A percentile compares a stretch with the other conserved stretches of the same genome.
Conservation (phyloP, 768 basidiomycete genomes). For the Vararia minispora region DNA sequence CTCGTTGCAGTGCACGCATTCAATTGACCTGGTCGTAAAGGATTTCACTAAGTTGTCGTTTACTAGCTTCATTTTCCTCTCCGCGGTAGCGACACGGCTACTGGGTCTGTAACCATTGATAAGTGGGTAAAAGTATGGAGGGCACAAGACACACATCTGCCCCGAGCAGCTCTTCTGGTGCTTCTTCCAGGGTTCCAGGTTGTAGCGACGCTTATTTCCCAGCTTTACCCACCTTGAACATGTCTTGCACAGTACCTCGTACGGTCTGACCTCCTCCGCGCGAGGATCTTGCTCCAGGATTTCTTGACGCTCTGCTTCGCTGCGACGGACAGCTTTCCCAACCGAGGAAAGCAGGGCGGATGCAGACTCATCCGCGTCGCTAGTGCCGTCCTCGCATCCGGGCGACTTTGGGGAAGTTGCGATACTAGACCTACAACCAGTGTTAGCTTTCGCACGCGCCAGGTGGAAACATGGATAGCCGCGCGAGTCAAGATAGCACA, state of each 20-base stretch:
- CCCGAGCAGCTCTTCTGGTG: constrained; percentile 41
- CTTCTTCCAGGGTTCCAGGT: constrained; percentile 37
- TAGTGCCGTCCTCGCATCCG: constrained; percentile 9
- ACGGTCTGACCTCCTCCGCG: constrained; percentile 35
- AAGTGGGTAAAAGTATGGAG: constrained; percentile 8
- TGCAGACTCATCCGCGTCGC: constrained; percentile 16
- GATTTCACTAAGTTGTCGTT: constrained; percentile 52
- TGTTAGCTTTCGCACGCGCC: too few species aligned
- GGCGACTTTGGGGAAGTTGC: not conserved
- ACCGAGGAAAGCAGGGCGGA: constrained; percentile 20
- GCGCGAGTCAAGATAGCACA: too few species aligned
- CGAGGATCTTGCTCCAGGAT: constrained; percentile 43
- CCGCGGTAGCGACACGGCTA: constrained; percentile 48
- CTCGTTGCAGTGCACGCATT: constrained; percentile 41
- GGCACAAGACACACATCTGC: constrained; percentile 23
- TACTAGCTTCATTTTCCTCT: constrained; percentile 48
- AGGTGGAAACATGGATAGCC: too few species aligned
- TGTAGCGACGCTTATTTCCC: constrained; percentile 26
- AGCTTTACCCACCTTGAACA: constrained; percentile 59
- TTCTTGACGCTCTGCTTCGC: constrained; percentile 36
- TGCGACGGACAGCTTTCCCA: constrained; percentile 15
- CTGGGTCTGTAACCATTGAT: constrained; percentile 32
- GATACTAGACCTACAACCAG: too few species aligned
- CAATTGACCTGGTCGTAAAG: constrained; percentile 33
- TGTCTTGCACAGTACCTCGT: constrained; percentile 44